Evolutionary conservation across 73 alveolate species (phyloP), one percentile per base, ranked within the genome.

Genomic region (Stentor roeselii): DNA sequence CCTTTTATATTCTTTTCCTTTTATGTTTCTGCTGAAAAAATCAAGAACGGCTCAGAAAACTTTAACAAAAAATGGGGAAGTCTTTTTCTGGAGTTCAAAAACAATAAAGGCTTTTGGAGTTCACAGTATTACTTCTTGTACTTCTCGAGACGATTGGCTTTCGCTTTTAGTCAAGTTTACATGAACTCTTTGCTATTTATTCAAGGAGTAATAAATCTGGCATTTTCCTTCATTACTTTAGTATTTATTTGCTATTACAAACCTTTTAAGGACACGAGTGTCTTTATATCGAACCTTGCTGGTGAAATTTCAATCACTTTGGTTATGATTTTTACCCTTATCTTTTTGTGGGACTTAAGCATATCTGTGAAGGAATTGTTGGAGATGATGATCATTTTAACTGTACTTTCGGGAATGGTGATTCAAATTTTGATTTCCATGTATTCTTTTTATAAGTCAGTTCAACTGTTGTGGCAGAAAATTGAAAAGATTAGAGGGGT

Each of bases 61-160:
- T 21, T 21, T 15, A 0, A 30, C 15, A 21, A 67, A 67, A 67
- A 67, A 67, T 50, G 67, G 67, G 67, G 80, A 1, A 21, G 41
- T 11, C 2, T 67, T 1, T 67, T 27, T 67, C 21, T 21, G 27
- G 80, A 67, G 2, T 67, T 67, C 41, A 67, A 67, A 32, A 67
- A 30, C 37, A 67, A 67, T 34, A 67, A 67, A 67, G 80, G 80
- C n/a, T 67, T 67, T 34, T 21, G n/a, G 80, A 67, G 80, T 32
- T 21, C 80, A n/a, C 80, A 67, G 37, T 67, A 67, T 67, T 67
- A 67, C 34, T 11, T 32, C 0, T 21, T 67, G 1, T 67, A 67
- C 42, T 67, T 67, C 34, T 15, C 42, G 21, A n/a, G 80, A 67
- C 37, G 80, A 1, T 34, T 32, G 14, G 2, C 34, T 67, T 67